Evolutionary conservation across 1,139 yeast species (phyloP).

Genomic region (Magnusiomyces ingens): DNA sequence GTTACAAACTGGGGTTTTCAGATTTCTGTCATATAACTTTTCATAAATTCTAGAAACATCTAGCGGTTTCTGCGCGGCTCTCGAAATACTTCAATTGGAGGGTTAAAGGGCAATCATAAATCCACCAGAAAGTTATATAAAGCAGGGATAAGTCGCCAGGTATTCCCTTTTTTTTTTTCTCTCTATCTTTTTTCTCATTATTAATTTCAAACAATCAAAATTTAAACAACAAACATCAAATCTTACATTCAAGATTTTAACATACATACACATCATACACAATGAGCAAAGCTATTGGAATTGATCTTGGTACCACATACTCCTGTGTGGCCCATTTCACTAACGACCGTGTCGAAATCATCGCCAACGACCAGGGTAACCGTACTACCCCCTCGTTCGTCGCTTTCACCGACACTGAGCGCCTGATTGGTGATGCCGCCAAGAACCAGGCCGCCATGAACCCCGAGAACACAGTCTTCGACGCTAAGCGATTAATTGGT

Average conservation of each 20-base stretch:
- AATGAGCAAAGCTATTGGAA: constrained; percentile 41
- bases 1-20: too few species aligned
- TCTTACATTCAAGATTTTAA: background rate
- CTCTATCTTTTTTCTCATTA: background rate
- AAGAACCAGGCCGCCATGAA: constrained; percentile 97
- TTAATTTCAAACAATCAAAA: background rate
- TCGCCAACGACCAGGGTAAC: constrained; percentile 98
- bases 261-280: constrained; percentile 3
- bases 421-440: constrained; percentile 98
- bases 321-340: constrained; percentile 97
- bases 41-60: background rate
- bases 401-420: constrained; percentile 92
- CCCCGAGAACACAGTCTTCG: constrained; percentile 93
- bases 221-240: background rate
- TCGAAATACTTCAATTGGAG: constrained; percentile 3
- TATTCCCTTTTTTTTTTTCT: background rate
- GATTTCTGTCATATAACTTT: background rate
- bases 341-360: constrained; percentile 85
- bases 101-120: constrained; percentile 2
- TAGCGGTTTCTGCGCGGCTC: constrained; percentile 4
- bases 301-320: constrained; percentile 99
- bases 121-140: background rate
- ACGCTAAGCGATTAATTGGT: constrained; percentile 95
- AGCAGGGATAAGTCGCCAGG: background rate
- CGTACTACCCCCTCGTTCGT: constrained; percentile 97